Percentiles rank a stretch among this genome's conserved stretches.
Conservation (phyloP, 352 stramenopile species). For the Globisporangium camurandrum region DNA sequence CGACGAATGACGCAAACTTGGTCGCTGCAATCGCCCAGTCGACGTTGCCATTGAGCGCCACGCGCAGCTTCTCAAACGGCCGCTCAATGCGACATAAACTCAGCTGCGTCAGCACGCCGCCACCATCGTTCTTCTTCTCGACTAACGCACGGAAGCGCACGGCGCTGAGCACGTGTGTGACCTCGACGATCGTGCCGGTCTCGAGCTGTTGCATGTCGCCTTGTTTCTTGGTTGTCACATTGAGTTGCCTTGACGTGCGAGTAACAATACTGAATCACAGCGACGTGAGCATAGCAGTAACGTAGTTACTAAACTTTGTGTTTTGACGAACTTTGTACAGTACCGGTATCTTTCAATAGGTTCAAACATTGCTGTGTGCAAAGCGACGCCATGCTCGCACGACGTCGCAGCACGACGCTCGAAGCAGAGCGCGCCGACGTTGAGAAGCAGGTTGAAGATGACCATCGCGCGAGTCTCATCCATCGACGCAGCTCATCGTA, state of each 20-base stretch:
- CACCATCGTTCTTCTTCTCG: constrained; percentile 27
- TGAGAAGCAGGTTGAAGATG: constrained; percentile 34
- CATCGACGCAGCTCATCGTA: constrained; percentile 35
- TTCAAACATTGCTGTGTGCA: background rate
- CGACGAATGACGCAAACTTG: constrained; percentile 63
- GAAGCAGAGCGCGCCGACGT: constrained; percentile 41
- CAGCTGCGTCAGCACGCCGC: constrained; percentile 14
- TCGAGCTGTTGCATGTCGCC: constrained; percentile 17
- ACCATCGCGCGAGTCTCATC: constrained; percentile 14
- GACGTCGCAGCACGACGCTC: constrained; percentile 31
- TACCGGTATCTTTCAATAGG: too few species aligned
- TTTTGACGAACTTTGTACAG: too few species aligned
- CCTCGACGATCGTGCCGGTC: constrained; percentile 53
- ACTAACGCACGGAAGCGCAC: constrained; percentile 43
- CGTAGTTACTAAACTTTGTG: too few species aligned
- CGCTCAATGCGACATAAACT: constrained; percentile 53
- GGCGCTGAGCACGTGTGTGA: constrained; percentile 30
- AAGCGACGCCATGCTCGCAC: constrained; percentile 8
- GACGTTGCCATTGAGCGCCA: constrained; percentile 57
- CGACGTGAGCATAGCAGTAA: constrained; percentile 10
- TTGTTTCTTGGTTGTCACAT: background rate
- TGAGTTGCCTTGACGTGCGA: too few species aligned
- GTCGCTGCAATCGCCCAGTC: constrained; percentile 46
- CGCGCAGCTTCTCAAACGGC: constrained; percentile 75
- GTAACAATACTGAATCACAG: background rate